Evolutionary conservation across 768 basidiomycete genomes (phyloP), one percentile per base, ranked within the genome.

Genomic region (Podaxis carcinomalis): DNA sequence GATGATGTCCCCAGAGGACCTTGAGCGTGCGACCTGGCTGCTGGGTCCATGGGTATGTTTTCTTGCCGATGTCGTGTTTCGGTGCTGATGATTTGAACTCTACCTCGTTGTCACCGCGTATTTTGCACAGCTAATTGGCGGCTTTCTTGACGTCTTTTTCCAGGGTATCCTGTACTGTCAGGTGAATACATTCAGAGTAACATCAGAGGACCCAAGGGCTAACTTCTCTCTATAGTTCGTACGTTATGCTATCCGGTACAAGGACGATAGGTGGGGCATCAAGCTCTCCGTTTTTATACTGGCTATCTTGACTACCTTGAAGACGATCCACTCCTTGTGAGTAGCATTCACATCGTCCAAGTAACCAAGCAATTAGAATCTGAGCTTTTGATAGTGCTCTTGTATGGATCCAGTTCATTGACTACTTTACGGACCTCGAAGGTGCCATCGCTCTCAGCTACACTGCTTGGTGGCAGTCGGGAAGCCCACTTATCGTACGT

Each of bases 391-490:
- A n/a, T 56, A 75, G 73, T 62, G 68, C 68, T 27, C 50, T 70
- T 9, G 57, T 71, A 4, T 76, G 75, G 75, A 70, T 73, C 25
- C 64, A 68, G 44, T 68, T 67, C 27, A 69, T 76, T 39, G 53
- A 65, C 4, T 63, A 68, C 42, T 73, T 74, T 60, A 65, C 64
- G 5, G 74, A 72, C 57, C 59, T 74, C 10, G 47, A 70, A 0
- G 72, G 68, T 3, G 75, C 74, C 1, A 70, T 74, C 54, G 50
- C 59, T 11, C 62, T 74, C 27, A 72, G 64, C 46, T 73, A 71
- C 55, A 72, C 73, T 3, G 56, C 68, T 3, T 76, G 75, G 75
- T 74, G 71, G 70, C 68, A 72, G 61, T 63, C 69, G 0, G 71
- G 71, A 5, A 73, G 69, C 42, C 56, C 68, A 4, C 51, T 75